A percentile compares a stretch with the other conserved stretches of the same genome.
Evolutionary conservation across 257 asterid species (phyloP).

Genomic region (Leonotis leonurus): DNA sequence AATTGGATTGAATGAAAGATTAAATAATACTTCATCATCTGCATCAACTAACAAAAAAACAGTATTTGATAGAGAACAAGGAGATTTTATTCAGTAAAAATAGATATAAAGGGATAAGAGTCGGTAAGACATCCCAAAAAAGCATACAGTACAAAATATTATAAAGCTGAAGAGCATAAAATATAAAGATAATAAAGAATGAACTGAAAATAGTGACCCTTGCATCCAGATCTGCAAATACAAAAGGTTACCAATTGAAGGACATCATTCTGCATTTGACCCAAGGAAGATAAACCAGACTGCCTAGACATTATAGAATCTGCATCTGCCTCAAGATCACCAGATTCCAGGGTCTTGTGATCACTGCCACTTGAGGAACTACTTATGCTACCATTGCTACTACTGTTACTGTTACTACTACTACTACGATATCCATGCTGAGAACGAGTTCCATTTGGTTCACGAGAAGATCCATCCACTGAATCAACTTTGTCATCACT

Average conservation of each 20-base stretch:
- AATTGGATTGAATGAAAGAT: background rate
- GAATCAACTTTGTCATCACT: conserved; percentile 59
- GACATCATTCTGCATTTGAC: conserved; percentile 54
- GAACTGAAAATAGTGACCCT: background rate
- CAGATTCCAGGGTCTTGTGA: conserved; percentile 58
- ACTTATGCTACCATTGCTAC: conserved; percentile 81
- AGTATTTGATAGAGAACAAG: background rate
- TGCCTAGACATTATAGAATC: conserved; percentile 82
- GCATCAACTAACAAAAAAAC: background rate
- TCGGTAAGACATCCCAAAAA: background rate
- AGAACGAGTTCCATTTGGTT: conserved; percentile 52
- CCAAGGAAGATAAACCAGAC: conserved; percentile 79
- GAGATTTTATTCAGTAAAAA: background rate
- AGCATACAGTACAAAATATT: background rate
- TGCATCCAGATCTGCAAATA: conserved; percentile 8
- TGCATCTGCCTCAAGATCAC: conserved; percentile 98
- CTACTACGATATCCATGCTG: conserved; percentile 76
- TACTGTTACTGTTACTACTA: conserved; percentile 83
- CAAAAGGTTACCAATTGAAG: conserved; percentile 44
- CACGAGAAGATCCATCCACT: conserved; percentile 56
- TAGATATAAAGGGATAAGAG: background rate
- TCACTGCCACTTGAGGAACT: conserved; percentile 92
- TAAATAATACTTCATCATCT: background rate
- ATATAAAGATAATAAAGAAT: background rate
- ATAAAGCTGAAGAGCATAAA: background rate